Percentiles rank a stretch among this genome's conserved stretches.
Evolutionary conservation across 257 asterid genomes (phyloP).

Genomic region (Solanum chiquidenum): DNA sequence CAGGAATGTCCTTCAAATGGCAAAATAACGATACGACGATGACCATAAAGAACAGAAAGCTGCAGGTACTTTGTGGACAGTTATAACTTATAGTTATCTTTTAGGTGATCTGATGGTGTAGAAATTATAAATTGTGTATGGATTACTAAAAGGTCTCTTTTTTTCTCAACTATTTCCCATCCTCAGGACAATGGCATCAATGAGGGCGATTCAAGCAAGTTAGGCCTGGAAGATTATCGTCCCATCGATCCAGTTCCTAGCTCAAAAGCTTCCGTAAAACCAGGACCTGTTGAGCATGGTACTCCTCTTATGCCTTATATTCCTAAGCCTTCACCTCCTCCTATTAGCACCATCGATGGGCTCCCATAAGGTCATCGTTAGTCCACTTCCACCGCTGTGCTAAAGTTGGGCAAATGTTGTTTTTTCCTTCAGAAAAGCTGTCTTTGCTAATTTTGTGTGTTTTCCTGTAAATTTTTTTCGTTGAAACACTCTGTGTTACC

Average conservation of each 20-base stretch:
- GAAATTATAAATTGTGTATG: background rate
- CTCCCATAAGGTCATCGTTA: background rate
- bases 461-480: background rate
- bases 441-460: background rate
- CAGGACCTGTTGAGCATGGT: slow-evolving; percentile 72
- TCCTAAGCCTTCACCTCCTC: slow-evolving; percentile 76
- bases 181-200: slow-evolving; percentile 15
- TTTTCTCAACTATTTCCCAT: background rate
- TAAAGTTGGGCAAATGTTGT: background rate
- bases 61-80: background rate
- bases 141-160: background rate
- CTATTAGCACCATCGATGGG: background rate
- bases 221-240: slow-evolving; percentile 56
- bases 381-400: background rate
- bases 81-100: background rate
- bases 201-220: slow-evolving; percentile 3
- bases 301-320: slow-evolving; percentile 80
- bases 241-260: slow-evolving; percentile 76
- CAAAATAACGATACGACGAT: too few relatives aligned
- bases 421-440: background rate
- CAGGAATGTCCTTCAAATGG: background rate
- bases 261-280: slow-evolving; percentile 55
- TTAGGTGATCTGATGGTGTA: background rate
- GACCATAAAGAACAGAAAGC: background rate
- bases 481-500: background rate